phyloP scores from a whole-genome alignment of 2,329 filamentous ascomycete genomes.

The Colletotrichum tropicicola region DNA sequence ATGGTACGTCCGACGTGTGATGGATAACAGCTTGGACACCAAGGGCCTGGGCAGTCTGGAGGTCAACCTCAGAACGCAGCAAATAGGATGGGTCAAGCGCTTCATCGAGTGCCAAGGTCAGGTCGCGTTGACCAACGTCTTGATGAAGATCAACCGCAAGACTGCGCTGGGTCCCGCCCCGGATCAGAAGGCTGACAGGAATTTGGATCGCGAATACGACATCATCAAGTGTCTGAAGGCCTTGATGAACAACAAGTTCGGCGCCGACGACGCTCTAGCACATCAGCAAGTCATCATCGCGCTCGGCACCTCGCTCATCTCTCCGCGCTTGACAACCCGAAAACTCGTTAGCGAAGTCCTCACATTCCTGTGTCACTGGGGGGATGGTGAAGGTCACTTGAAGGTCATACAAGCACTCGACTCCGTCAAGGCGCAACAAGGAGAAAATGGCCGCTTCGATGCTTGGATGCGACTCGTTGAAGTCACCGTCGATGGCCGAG shows the following conservation, averaged over 20 bases:
- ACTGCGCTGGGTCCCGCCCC: constrained; percentile 75
- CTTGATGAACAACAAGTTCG: constrained; percentile 99
- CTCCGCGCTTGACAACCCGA: constrained; percentile 87
- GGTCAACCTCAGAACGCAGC: constrained; percentile 94
- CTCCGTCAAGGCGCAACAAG: constrained; percentile 85
- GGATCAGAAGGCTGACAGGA: constrained; percentile 72
- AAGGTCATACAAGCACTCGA: constrained; percentile 96
- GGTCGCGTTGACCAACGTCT: constrained; percentile 91
- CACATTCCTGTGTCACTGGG: constrained; percentile 97
- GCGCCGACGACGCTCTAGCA: constrained; percentile 90
- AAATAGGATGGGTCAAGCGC: constrained; percentile 95
- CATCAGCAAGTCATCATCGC: constrained; percentile 93
- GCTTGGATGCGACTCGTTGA: constrained; percentile 99
- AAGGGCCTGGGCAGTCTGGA: constrained; percentile 94
- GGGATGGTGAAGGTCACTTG: constrained; percentile 84
- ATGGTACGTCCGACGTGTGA: constrained; percentile 96
- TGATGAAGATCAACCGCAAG: constrained; percentile 92
- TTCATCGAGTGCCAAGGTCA: constrained; percentile 98
- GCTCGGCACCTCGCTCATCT: constrained; percentile 86
- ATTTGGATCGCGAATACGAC: constrained; percentile 92
- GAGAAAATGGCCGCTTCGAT: constrained; percentile 95
- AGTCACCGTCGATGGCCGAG: constrained; percentile 94
- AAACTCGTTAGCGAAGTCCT: constrained; percentile 96
- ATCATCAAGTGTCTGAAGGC: constrained; percentile 98
- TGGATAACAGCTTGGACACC: constrained; percentile 92